Evolutionary conservation across 106 monocot species (phyloP).

Genomic region (Platanthera zijinensis): DNA sequence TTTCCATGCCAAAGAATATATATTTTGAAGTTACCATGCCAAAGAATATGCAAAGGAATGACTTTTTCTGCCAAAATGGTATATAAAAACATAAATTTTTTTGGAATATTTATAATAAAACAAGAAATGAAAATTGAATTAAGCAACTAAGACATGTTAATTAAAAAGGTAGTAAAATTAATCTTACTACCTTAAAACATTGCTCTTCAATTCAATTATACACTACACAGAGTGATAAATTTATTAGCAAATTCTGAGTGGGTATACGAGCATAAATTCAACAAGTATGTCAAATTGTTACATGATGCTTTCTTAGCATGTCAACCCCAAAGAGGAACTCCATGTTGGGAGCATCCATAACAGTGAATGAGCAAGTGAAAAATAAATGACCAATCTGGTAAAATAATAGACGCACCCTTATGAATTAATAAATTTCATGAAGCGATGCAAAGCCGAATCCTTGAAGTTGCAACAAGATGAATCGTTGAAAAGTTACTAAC

Average conservation of each 20-base stretch:
- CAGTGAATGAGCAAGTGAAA: constrained; percentile 91
- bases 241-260: not conserved
- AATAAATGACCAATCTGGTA: constrained; percentile 81
- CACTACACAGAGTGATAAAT: constrained; percentile 38
- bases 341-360: constrained; percentile 91
- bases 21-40: too few relatives aligned
- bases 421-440: too few relatives aligned
- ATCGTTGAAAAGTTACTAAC: too few relatives aligned
- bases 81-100: not conserved
- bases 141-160: not conserved
- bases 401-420: not conserved
- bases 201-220: constrained; percentile 97
- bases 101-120: not conserved
- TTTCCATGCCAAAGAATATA: too few relatives aligned
- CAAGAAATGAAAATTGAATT: not conserved
- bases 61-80: constrained; percentile 71
- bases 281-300: constrained; percentile 14
- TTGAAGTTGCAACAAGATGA: too few relatives aligned
- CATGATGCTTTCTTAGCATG: constrained; percentile 97
- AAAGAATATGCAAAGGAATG: constrained; percentile 65
- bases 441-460: too few relatives aligned
- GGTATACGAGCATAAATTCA: not conserved
- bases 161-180: not conserved
- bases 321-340: constrained; percentile 90
- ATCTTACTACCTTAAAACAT: constrained; percentile 70